Evolutionary conservation across 2,329 filamentous ascomycete genomes (phyloP), one percentile per base, ranked within the genome.

Genomic region (Emmonsiellopsis sp.): DNA sequence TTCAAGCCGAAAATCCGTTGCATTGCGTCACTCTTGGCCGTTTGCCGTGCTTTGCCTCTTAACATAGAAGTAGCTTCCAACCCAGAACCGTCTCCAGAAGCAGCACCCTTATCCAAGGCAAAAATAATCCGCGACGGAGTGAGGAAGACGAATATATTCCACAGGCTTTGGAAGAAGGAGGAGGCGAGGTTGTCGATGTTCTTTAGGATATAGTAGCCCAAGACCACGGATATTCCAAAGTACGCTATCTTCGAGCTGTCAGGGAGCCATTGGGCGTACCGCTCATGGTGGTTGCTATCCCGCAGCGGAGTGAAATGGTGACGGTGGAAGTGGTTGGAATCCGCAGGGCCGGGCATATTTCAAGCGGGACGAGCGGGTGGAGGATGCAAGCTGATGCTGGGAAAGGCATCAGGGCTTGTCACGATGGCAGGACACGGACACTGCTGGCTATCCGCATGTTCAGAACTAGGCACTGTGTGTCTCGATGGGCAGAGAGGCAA

Each of bases 11-110:
- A 67, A 34, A 89, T 76, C 56, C 81, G 79, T 60, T 78, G 76
- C 71, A 89, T 77, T 8, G 78, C 76, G 59, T 84, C 79, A 64
- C 81, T 83, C 68, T 89, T 90, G 30, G 78, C 77, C 44, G 67
- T 48, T 51, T 62, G 63, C 62, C 47, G 57, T 60, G 40, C 31
- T n/a, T 30, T 41, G 1, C 41, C 40, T 43, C 38, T 50, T 32
- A 46, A 46, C 5, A 38, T 15, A 8, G 38, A 15, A 20, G 16
- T 15, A 16, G 31, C 32, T 32, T 16, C 50, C 13, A 31, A 59
- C 63, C 72, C 55, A 67, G 68, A 52, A 62, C 70, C 55, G 62
- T 65, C 64, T 65, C 64, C 59, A 57, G 70, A 69, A 66, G 69
- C 55, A 71, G 74, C 57, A 73, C 76, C 64, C 73, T 76, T 57